A percentile compares a stretch with the other conserved stretches of the same genome.
phyloP scores from a whole-genome alignment of 192 early-diverging fungal species.

The Backusella morwellensis region DNA sequence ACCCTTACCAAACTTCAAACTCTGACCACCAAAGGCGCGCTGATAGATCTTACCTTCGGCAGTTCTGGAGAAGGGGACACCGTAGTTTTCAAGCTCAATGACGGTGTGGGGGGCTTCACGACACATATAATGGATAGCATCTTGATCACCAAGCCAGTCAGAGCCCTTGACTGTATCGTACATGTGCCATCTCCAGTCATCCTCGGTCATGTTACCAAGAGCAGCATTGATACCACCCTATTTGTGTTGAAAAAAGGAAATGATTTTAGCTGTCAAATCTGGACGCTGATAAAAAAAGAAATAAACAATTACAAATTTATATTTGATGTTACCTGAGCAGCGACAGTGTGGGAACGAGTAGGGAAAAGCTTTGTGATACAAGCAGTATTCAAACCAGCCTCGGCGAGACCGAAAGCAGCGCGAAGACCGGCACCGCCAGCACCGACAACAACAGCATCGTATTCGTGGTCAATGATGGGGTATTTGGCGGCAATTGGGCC shows the following conservation, averaged over 20 bases:
- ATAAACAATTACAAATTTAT: not conserved
- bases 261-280: not conserved
- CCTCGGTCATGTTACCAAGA: conserved; percentile 98
- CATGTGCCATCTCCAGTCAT: conserved; percentile 99
- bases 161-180: conserved; percentile 99
- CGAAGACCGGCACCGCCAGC: conserved; percentile 98
- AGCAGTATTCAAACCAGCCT: conserved; percentile 93
- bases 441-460: conserved; percentile 98
- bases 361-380: conserved; percentile 99
- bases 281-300: not conserved
- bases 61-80: conserved; percentile 97
- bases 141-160: conserved; percentile 99
- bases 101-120: conserved; percentile 95
- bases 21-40: conserved; percentile 98
- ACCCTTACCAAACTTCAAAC: conserved; percentile 94
- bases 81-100: conserved; percentile 97
- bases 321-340: conserved; percentile 72
- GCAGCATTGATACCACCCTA: conserved; percentile 98
- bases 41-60: conserved; percentile 98
- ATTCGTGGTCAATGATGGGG: conserved; percentile 96
- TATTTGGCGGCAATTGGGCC: conserved; percentile 72
- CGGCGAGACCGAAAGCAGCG: conserved; percentile 95
- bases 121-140: conserved; percentile 99
- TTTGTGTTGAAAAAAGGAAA: not conserved
- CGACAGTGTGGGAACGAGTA: conserved; percentile 97